phyloP scores from a whole-genome alignment of 495 filamentous ascomycete species.

The Xylaria scruposa region DNA sequence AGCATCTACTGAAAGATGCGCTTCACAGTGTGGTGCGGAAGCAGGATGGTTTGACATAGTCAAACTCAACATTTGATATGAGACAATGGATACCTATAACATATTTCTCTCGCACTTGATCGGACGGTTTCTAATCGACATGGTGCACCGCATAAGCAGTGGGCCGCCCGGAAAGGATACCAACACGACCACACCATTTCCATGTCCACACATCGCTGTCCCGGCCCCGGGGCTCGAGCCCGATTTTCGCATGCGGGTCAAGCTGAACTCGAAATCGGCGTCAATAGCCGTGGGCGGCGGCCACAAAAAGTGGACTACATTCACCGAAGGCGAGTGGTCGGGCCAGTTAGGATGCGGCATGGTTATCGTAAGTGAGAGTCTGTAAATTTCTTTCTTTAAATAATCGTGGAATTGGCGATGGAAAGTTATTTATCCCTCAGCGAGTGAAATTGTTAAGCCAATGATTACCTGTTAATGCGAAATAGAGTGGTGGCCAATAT shows the following conservation, averaged over 20 bases:
- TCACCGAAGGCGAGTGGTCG: constrained; percentile 65
- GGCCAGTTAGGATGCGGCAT: constrained; percentile 66
- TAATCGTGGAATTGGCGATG: constrained; percentile 10
- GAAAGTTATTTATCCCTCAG: background rate
- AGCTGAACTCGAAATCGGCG: constrained; percentile 62
- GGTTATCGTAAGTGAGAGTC: constrained; percentile 56
- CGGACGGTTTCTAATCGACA: background rate
- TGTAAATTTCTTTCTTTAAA: too few relatives aligned
- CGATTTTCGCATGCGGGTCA: constrained; percentile 67
- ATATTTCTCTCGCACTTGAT: constrained; percentile 19
- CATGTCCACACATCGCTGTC: constrained; percentile 37
- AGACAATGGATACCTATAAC: background rate
- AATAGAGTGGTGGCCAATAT: constrained; percentile 64
- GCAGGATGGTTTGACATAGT: background rate
- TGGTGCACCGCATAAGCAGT: constrained; percentile 23
- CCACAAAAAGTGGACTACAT: constrained; percentile 64
- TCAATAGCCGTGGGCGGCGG: constrained; percentile 55
- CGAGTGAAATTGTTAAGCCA: background rate
- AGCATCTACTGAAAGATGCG: background rate
- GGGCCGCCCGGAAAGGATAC: constrained; percentile 22
- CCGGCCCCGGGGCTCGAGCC: constrained; percentile 58
- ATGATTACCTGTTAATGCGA: background rate
- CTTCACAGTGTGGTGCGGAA: background rate
- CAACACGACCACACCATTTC: constrained; percentile 30
- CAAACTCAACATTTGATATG: background rate